Evolutionary conservation across 345 rosid genomes (phyloP), one percentile per base, ranked within the genome.

Genomic region (Brassica juncea): DNA sequence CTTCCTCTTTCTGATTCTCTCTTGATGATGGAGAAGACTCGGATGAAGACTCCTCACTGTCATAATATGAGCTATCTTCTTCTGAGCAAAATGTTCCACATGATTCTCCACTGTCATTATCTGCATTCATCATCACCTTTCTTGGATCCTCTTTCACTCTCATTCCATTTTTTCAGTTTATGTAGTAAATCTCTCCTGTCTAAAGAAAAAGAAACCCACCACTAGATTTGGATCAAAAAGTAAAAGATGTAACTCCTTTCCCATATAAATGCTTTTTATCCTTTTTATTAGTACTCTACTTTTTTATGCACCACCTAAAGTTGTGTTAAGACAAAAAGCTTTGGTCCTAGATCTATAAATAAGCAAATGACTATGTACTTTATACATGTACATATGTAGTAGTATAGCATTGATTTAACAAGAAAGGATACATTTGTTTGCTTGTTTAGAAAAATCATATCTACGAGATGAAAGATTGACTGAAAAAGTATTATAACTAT

Each of bases 171-270:
- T 89, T 89, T 97, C 98, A 94, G 84, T 94, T 92, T 82, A 91
- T 88, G 82, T 90, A 94, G 77, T 92, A 94, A 69, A 94, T 82
- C 86, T 92, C 99, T 80, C 99, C 97, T 23, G 95, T 92, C 98
- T 94, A 52, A 72, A 75, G 15, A 49, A 32, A 63, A 5, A 37
- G 57, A 62, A 16, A 7, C 11, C 9, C 67, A 80, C 32, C 66
- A 27, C 62, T 1, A 64, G 15, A 71, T 35, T 70, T 77, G 23
- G 35, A 54, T 47, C 65, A 62, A 4, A 64, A 78, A 71, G 55
- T 68, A 66, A 39, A 34, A 34, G n/a, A 35, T 1, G 16, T 37
- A 62, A 68, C 63, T 69, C 47, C 15, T 61, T 77, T 76, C 61
- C 2, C 15, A 25, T 34, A 37, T 34, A 74, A 60, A 74, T 27